Evolutionary conservation across 1,284 basidiomycete genomes (phyloP).

Genomic region (Coniferiporia sulphurascens): DNA sequence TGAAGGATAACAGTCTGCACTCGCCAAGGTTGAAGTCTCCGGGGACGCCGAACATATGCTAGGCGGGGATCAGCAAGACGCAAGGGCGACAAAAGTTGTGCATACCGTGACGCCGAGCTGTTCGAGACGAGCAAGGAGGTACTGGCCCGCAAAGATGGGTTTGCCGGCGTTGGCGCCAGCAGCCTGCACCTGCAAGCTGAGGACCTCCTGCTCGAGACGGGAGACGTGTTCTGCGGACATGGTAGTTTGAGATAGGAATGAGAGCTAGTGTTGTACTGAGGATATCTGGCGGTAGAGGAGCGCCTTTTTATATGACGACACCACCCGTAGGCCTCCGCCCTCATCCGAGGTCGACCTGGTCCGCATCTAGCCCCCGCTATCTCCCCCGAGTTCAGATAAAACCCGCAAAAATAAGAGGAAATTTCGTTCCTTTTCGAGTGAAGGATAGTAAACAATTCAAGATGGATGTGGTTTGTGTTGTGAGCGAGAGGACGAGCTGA

Average conservation of each 20-base stretch:
- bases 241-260: constrained; percentile 1
- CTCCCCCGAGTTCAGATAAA: too few relatives aligned
- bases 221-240: constrained; percentile 14
- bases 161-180: constrained; percentile 10
- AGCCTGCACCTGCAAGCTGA: constrained; percentile 6
- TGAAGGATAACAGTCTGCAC: constrained; percentile 6
- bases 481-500: too few relatives aligned
- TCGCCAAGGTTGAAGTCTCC: constrained; percentile 88
- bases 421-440: too few relatives aligned
- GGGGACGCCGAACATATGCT: constrained; percentile 84
- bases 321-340: not conserved
- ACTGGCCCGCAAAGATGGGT: constrained; percentile 57
- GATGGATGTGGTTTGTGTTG: too few relatives aligned
- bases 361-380: not conserved
- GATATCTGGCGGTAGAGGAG: not conserved
- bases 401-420: too few relatives aligned
- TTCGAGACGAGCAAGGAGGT: constrained; percentile 65
- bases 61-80: constrained; percentile 19
- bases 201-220: constrained; percentile 13
- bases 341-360: not conserved
- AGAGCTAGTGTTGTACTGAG: not conserved
- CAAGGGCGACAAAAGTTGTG: constrained; percentile 4
- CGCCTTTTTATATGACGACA: constrained; percentile 1
- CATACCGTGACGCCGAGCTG: constrained; percentile 64
- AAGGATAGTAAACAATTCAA: too few relatives aligned